Conservation (phyloP, 1,139 yeast species). For the Yamadazyma sp. region DNA sequence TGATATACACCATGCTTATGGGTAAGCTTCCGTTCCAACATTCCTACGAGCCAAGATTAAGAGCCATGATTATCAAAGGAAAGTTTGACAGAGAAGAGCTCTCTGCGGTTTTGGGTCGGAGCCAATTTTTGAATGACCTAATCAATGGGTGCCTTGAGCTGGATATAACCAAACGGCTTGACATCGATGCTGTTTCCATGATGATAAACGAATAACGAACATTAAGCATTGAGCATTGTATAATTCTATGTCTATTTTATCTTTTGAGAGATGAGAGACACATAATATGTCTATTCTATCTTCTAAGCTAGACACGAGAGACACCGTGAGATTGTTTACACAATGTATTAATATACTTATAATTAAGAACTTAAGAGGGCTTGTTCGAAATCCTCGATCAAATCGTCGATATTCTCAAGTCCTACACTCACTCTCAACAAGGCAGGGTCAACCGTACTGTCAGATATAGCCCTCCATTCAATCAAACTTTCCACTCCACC, state of each 20-base stretch:
- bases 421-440: conserved; percentile 78
- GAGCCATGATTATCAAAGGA: conserved; percentile 71
- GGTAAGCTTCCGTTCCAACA: conserved; percentile 84
- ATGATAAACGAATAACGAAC: conserved; percentile 6
- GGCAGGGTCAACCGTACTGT: conserved; percentile 57
- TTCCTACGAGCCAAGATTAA: conserved; percentile 72
- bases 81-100: conserved; percentile 53
- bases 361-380: conserved; percentile 22
- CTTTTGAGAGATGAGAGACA: background rate
- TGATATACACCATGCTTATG: conserved; percentile 67
- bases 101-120: conserved; percentile 31
- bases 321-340: too few species aligned
- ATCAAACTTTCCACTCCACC: conserved; percentile 93
- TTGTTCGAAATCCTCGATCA: conserved; percentile 58
- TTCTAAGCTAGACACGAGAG: too few species aligned
- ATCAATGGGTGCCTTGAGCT: conserved; percentile 55
- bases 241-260: background rate
- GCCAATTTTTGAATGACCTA: conserved; percentile 38
- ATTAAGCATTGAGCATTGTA: background rate
- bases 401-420: conserved; percentile 69
- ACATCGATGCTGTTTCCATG: conserved; percentile 28
- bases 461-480: conserved; percentile 87
- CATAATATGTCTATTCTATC: too few species aligned
- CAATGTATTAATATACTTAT: background rate
- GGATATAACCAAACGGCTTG: conserved; percentile 53